Base-by-base conservation (phyloP, 768 basidiomycete genomes). In the Leccinellum luteum region DNA sequence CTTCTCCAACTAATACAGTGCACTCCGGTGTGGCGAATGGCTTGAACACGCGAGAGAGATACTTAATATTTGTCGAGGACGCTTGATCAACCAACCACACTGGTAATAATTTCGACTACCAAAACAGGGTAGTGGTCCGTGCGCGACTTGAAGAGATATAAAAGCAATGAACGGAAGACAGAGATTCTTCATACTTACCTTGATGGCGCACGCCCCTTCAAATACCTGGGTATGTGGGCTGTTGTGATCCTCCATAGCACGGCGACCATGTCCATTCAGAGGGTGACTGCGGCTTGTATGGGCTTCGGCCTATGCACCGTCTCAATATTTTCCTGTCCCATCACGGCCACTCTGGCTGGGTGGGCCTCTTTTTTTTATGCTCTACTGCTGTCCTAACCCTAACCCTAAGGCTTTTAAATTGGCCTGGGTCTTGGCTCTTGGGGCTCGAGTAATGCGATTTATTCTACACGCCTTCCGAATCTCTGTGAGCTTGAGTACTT, bases 261-360 rank as follows among this genome's bases (percentile, higher is more conserved):
- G 79, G 79, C 79, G 79, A 79, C 79, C 76, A 44, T 79, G 78
- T 79, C 79, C 79, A 58, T 23, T 57, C 77, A 79, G 75, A 75
- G 77, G 75, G 74, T 66, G 52, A 66, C 44, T 54, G 54, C 65
- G 74, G 74, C 74, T 81, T 80, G 79, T 79, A 75, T 79, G 72
- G 73, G 81, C 82, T 81, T 81, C 77, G 84, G 85, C 78, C 79
- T 81, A 85, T 85, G 86, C 85, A 87, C 80, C 80, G 83, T 86
- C 85, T 78, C 64, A 86, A 87, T 87, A 87, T 87, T 87, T 87
- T 79, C 85, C 85, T 74, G 85, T 86, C 81, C 82, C 76, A 75
- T 79, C 79, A 78, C 79, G 75, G 78, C 76, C 77, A 71, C 76
- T 78, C 78, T 76, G 78, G 78, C 78, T 77, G 76, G 77, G 76